Evolutionary conservation across 2,329 filamentous ascomycete species (phyloP).

Genomic region (Boeremia exigua): DNA sequence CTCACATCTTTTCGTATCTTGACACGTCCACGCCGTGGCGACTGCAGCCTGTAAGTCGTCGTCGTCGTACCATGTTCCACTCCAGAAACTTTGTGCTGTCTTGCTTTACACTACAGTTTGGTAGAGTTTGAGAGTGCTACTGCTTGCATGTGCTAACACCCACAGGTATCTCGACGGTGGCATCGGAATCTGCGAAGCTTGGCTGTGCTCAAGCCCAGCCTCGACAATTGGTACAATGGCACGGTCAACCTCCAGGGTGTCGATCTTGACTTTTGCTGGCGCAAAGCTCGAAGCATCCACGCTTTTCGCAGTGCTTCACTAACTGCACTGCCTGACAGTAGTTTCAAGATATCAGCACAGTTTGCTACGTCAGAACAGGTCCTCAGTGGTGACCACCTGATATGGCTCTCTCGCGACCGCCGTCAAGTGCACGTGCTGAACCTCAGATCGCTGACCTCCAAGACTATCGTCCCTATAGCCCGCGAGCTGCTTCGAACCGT

Average conservation of each 20-base stretch:
- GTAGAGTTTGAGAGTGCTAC: background rate
- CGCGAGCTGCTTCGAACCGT: slow-evolving; percentile 29
- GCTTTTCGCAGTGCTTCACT: slow-evolving; percentile 31
- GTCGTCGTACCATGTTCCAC: background rate
- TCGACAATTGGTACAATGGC: slow-evolving; percentile 33
- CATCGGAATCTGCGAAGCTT: slow-evolving; percentile 32
- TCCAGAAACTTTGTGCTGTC: background rate
- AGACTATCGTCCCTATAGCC: slow-evolving; percentile 19
- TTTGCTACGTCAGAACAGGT: background rate
- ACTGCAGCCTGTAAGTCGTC: slow-evolving; percentile 34
- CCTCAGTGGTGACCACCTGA: slow-evolving; percentile 27
- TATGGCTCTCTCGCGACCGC: slow-evolving; percentile 12
- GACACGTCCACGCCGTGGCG: slow-evolving; percentile 37
- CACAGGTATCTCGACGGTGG: slow-evolving; percentile 46
- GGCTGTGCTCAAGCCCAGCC: slow-evolving; percentile 25
- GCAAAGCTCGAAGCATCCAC: slow-evolving; percentile 32
- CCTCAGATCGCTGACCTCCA: slow-evolving; percentile 27
- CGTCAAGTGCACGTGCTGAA: slow-evolving; percentile 30
- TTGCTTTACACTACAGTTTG: background rate
- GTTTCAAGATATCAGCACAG: background rate
- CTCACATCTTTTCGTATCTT: slow-evolving; percentile 44
- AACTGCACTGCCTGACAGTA: slow-evolving; percentile 7
- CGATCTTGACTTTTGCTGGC: slow-evolving; percentile 23
- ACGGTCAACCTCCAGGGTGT: slow-evolving; percentile 18
- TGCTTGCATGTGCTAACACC: background rate